Base-by-base conservation (phyloP, 192 early-diverging fungal species). In the Coemansia sp. region DNA sequence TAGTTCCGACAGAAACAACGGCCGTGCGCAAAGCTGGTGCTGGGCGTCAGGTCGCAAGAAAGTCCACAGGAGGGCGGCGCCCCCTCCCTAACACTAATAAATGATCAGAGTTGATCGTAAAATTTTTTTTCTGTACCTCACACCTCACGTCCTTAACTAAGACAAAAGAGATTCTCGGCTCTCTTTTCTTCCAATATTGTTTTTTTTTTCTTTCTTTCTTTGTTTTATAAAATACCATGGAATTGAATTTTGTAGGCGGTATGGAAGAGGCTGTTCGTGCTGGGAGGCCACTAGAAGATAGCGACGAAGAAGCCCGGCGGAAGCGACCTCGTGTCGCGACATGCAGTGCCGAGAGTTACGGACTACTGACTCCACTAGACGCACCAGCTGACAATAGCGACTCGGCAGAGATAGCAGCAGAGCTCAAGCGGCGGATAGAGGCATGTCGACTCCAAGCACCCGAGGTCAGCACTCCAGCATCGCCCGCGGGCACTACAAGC, bases 41-140 rank as follows among this genome's bases (percentile, higher is more conserved):
- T 22, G 49, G 66, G 11, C 2, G 39, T 1, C 78, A 74, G 67
- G 57, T 62, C 13, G 78, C 73, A 0, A 74, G 78, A 62, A 79
- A 79, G 41, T 79, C 78, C 10, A 79, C 78, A 9, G 78, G 78
- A 15, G 61, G 72, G 13, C 46, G 60, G 29, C n/a, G 27, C 44
- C 62, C 53, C 29, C 57, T 5, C 13, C 29, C 29, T 50, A 7
- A 7, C 49, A 9, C n/a, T 20, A 22, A 22, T 50, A 50, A 47
- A 50, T n/a, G 9, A 50, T 50, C 44, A 15, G 16, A 16, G 16
- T 18, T 47, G 44, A 47, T 47, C 18, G 44, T 47, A 47, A 47
- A 44, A 50, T 20, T 22, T 50, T n/a, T 22, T 22, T 50, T 27
- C 27, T 27, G 27, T 27, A 27, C 27, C 27, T 27, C 27, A 27